A percentile compares a stretch with the other conserved stretches of the same genome.
Evolutionary conservation across 805 yeast species (phyloP).

Genomic region (Barnettozyma californica): DNA sequence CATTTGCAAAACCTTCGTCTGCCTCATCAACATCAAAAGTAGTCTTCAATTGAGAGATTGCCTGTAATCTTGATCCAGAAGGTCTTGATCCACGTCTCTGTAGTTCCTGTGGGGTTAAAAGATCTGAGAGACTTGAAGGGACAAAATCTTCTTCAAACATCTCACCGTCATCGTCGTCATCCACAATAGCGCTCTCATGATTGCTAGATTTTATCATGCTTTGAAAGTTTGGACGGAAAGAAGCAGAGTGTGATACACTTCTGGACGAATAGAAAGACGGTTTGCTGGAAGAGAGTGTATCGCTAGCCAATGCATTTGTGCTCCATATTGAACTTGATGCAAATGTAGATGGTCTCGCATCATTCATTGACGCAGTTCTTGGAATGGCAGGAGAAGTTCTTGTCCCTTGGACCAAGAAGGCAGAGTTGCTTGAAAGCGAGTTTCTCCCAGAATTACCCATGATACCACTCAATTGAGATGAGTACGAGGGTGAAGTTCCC

Average conservation of each 20-base stretch:
- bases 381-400: slow-evolving; percentile 9
- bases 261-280: slow-evolving; percentile 9
- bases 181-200: slow-evolving; percentile 28
- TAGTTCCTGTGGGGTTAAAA: slow-evolving; percentile 77
- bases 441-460: slow-evolving; percentile 1
- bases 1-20: slow-evolving; percentile 1
- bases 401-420: not conserved
- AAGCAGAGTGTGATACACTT: slow-evolving; percentile 19
- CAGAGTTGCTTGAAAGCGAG: slow-evolving; percentile 8
- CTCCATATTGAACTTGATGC: slow-evolving; percentile 19
- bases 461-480: not conserved
- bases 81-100: slow-evolving; percentile 63
- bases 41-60: not conserved
- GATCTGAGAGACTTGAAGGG: slow-evolving; percentile 75
- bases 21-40: slow-evolving; percentile 3
- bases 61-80: slow-evolving; percentile 15
- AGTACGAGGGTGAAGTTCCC: slow-evolving; percentile 1
- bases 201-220: not conserved
- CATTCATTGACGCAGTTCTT: slow-evolving; percentile 13
- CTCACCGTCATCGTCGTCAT: slow-evolving; percentile 32
- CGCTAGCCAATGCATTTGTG: slow-evolving; percentile 4
- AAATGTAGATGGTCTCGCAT: slow-evolving; percentile 12
- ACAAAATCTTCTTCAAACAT: slow-evolving; percentile 66
- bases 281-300: not conserved
- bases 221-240: slow-evolving; percentile 10